These are phyloP conservation scores for Debaryomyces prosopidis DNA, from an alignment of 805 yeast species.

Conservation along the genomic window DNA sequence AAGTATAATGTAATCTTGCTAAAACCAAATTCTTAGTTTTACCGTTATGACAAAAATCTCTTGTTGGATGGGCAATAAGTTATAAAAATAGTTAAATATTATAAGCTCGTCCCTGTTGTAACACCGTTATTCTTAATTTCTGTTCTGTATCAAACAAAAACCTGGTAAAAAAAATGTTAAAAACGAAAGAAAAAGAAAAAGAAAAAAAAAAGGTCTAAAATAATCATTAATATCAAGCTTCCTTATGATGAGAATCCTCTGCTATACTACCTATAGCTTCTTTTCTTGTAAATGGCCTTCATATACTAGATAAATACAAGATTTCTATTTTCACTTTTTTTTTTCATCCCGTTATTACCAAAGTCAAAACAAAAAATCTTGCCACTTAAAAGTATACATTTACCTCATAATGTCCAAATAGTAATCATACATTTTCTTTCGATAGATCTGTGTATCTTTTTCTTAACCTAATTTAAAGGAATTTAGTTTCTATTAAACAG, in stretches of 20 bases:
- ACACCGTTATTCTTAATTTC: neutral
- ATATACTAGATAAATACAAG: neutral
- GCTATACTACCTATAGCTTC: too few species aligned
- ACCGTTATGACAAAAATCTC: neutral
- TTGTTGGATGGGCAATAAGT: neutral
- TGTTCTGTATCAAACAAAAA: neutral
- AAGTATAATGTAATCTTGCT: neutral
- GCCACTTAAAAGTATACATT: neutral
- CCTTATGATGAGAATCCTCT: neutral
- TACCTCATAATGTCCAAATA: neutral
- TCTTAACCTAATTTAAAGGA: neutral
- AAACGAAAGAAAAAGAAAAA: slow-evolving; percentile 1
- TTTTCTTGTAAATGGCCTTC: neutral
- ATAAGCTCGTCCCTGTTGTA: slow-evolving; percentile 7
- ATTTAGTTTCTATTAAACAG: neutral
- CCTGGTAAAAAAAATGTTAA: neutral
- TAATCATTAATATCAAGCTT: neutral
- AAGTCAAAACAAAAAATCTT: neutral
- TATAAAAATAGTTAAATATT: slow-evolving; percentile 17
- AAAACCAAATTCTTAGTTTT: neutral
- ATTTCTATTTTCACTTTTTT: neutral
- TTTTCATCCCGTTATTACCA: neutral
- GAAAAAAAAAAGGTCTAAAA: slow-evolving; percentile 1
- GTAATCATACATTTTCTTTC: neutral
- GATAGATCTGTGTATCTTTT: neutral